phyloP scores from a whole-genome alignment of 331 rosid genomes.

The Stylosanthes scabra region DNA sequence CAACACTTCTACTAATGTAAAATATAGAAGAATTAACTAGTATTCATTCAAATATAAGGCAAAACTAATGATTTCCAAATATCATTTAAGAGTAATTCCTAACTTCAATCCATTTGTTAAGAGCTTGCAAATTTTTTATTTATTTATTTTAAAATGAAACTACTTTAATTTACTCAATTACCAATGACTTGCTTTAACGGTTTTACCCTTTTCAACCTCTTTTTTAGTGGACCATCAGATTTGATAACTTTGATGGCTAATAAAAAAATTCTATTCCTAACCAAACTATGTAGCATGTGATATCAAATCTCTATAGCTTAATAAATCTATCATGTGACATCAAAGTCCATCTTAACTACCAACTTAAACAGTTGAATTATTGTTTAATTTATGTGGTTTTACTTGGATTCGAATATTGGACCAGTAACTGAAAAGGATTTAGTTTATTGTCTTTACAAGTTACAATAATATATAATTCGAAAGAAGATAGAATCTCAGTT shows the following conservation, averaged over 20 bases:
- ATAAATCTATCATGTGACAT: constrained; percentile 45
- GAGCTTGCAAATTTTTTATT: no score
- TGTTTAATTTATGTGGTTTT: background rate
- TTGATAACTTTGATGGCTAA: constrained; percentile 28
- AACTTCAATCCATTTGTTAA: no score
- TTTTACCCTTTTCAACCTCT: constrained; percentile 25
- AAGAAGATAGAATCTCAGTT: constrained; percentile 1
- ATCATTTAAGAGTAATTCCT: no score
- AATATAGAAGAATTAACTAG: no score
- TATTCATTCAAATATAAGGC: no score
- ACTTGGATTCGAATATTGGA: background rate
- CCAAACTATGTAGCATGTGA: constrained; percentile 42
- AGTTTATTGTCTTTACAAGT: background rate
- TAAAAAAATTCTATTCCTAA: constrained; percentile 15
- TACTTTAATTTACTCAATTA: constrained; percentile 2
- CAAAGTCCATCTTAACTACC: constrained; percentile 45
- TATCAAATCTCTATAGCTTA: constrained; percentile 35
- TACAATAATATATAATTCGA: background rate
- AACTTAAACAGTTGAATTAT: constrained; percentile 42
- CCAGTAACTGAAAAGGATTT: background rate
- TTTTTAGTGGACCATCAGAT: constrained; percentile 22
- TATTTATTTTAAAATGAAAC: no score
- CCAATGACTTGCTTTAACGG: background rate
- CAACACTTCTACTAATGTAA: no score
- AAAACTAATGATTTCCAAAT: no score